These are phyloP conservation scores for Mycena citricolor DNA, from an alignment of 1,284 basidiomycete genomes.

Conservation along the genomic window DNA sequence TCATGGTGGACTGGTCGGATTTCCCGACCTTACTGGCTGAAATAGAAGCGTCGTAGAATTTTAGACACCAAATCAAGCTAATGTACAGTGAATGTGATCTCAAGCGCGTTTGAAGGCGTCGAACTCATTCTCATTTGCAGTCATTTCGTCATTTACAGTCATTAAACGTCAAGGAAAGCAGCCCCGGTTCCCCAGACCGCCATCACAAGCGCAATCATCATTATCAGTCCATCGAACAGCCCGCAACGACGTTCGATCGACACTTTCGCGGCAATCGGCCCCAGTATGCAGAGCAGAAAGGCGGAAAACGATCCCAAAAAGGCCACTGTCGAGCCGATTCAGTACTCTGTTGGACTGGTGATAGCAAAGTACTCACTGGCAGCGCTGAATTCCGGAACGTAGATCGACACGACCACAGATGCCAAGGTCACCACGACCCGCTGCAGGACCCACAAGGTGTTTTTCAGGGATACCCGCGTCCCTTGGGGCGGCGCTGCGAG, in stretches of 20 bases:
- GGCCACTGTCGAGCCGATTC: constrained; percentile 50
- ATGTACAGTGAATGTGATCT: no score
- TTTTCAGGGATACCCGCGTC: constrained; percentile 5
- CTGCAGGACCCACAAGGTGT: constrained; percentile 41
- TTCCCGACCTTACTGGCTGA: constrained; percentile 24
- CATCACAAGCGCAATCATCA: constrained; percentile 12
- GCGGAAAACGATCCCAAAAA: constrained; percentile 17
- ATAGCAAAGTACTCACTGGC: no score
- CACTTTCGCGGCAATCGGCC: constrained; percentile 17
- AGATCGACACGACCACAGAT: constrained; percentile 70
- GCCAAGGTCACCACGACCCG: constrained; percentile 58
- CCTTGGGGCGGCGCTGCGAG: constrained; percentile 3
- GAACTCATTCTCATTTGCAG: no score
- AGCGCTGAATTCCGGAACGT: constrained; percentile 82
- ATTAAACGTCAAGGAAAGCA: no score
- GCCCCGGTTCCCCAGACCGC: constrained; percentile 19
- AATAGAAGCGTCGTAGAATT: constrained; percentile 15
- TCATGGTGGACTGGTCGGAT: constrained; percentile 28
- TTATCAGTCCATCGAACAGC: constrained; percentile 8
- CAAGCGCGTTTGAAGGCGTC: no score
- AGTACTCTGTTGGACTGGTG: no score
- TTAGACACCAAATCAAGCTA: no score
- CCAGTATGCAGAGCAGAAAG: constrained; percentile 18
- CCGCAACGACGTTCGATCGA: constrained; percentile 7
- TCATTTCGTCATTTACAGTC: no score